Evolutionary conservation across 352 stramenopile genomes (phyloP).

Genomic region (Elongisporangium undulatum): DNA sequence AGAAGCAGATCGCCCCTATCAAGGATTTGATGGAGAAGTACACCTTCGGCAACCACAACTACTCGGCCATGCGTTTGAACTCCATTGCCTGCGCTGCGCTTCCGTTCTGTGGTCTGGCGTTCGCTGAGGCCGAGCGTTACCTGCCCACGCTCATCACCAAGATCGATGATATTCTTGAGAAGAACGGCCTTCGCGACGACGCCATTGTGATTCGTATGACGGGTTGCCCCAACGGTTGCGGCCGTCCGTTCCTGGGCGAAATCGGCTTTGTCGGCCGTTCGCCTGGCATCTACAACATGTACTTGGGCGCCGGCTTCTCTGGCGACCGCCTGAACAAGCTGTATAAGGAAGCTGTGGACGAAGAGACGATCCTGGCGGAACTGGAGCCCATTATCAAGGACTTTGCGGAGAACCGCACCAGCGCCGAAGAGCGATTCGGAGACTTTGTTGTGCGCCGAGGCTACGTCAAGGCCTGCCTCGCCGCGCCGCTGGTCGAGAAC

Average conservation of each 20-base stretch:
- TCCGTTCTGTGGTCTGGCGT: slow-evolving; percentile 96
- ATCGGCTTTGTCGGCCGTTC: slow-evolving; percentile 97
- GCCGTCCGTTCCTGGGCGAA: slow-evolving; percentile 96
- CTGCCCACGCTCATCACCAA: slow-evolving; percentile 93
- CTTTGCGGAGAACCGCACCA: slow-evolving; percentile 58
- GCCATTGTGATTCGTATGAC: slow-evolving; percentile 98
- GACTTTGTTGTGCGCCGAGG: slow-evolving; percentile 76
- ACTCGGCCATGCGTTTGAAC: slow-evolving; percentile 75
- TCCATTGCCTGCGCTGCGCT: slow-evolving; percentile 95
- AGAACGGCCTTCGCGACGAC: slow-evolving; percentile 89
- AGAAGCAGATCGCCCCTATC: slow-evolving; percentile 87
- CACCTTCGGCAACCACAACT: slow-evolving; percentile 86
- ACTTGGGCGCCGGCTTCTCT: slow-evolving; percentile 87
- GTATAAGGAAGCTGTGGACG: slow-evolving; percentile 77
- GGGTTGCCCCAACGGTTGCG: slow-evolving; percentile 97
- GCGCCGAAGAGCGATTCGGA: slow-evolving; percentile 68
- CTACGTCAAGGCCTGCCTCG: slow-evolving; percentile 69
- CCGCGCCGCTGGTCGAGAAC: slow-evolving; percentile 54
- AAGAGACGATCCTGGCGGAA: slow-evolving; percentile 71
- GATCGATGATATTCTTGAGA: slow-evolving; percentile 90
- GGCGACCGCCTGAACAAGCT: slow-evolving; percentile 81
- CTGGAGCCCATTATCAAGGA: slow-evolving; percentile 73
- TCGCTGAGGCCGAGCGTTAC: slow-evolving; percentile 95
- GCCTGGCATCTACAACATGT: slow-evolving; percentile 96
- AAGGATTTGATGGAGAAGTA: slow-evolving; percentile 91